Conservation (phyloP, 345 rosid species). For the rapeseed (Brassica napus) region Da-Ae NC_063436.1:7569001-7569500, state of each 20-base stretch:
- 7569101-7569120: neutral
- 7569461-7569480: too few species aligned
- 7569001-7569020: neutral
- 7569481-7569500: too few species aligned
- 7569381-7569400: neutral
- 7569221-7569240: conserved; percentile 37
- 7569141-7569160: too few species aligned
- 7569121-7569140: too few species aligned
- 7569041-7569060: too few species aligned
- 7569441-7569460: too few species aligned
- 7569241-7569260: conserved; percentile 48
- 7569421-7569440: too few species aligned
- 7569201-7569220: conserved; percentile 49
- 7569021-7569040: too few species aligned
- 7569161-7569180: conserved; percentile 43
- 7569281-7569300: neutral
- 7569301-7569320: conserved; percentile 2
- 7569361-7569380: neutral
- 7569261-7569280: conserved; percentile 48
- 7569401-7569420: too few species aligned
- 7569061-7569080: conserved; percentile 4
- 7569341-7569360: neutral
- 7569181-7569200: conserved; percentile 27
- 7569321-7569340: neutral
- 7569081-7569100: conserved; percentile 45